Conservation (phyloP, 2,329 filamentous ascomycete genomes). For the Diaporthe helianthi region DNA sequence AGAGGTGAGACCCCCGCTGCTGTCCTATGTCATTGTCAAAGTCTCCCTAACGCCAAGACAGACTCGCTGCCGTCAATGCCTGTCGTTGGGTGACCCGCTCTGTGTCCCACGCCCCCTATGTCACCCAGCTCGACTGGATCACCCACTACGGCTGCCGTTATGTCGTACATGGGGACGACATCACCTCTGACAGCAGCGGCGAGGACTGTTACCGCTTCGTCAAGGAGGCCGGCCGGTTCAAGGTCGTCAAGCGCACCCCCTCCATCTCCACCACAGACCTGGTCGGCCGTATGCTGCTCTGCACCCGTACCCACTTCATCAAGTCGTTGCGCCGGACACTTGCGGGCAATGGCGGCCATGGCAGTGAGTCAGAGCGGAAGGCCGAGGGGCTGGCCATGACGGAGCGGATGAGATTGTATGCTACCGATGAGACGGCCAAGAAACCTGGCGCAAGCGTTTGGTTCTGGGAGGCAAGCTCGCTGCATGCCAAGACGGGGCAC, state of each 20-base stretch:
- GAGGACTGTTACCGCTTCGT: conserved; percentile 98
- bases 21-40: conserved; percentile 32
- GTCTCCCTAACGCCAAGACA: conserved; percentile 45
- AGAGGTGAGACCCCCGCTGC: conserved; percentile 65
- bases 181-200: conserved; percentile 91
- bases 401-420: conserved; percentile 82
- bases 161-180: conserved; percentile 96
- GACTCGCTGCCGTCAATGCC: conserved; percentile 87
- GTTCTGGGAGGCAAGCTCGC: conserved; percentile 72
- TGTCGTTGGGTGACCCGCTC: conserved; percentile 93
- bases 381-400: conserved; percentile 72
- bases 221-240: conserved; percentile 91
- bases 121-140: conserved; percentile 93
- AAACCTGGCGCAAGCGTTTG: conserved; percentile 83
- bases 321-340: conserved; percentile 75
- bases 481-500: conserved; percentile 51
- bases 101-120: conserved; percentile 87
- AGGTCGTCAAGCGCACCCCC: conserved; percentile 94
- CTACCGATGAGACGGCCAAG: conserved; percentile 82
- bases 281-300: conserved; percentile 96
- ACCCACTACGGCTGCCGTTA: conserved; percentile 94
- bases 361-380: conserved; percentile 70
- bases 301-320: conserved; percentile 94
- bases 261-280: conserved; percentile 97
- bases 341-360: conserved; percentile 74